A percentile compares a stretch with the other conserved stretches of the same genome.
These are phyloP conservation scores for Fomes fomentarius DNA, from an alignment of 1,284 basidiomycete genomes.

Conservation along the genomic window DNA sequence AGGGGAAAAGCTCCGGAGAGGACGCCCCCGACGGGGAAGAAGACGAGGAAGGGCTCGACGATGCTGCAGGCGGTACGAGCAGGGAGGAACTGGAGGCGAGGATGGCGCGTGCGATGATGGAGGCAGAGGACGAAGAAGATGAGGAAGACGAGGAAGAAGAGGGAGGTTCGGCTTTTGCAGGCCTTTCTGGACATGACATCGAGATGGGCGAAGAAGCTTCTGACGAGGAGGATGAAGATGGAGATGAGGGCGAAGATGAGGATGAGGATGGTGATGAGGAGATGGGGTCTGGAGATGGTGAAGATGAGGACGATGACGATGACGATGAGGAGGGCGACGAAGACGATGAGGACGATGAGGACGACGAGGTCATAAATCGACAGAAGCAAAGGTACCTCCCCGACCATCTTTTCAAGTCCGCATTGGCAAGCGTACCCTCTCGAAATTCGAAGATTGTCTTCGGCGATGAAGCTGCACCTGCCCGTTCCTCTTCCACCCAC, in stretches of 20 bases:
- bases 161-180: conserved; percentile 1
- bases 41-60: conserved; percentile 8
- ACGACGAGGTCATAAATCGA: background rate
- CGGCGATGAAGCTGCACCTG: conserved; percentile 12
- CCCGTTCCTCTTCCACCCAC: conserved; percentile 12
- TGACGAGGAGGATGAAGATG: conserved; percentile 8
- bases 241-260: too few species aligned
- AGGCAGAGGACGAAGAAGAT: conserved; percentile 32
- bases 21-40: conserved; percentile 8
- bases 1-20: conserved; percentile 1
- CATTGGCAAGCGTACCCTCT: conserved; percentile 25
- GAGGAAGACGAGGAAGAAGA: conserved; percentile 7
- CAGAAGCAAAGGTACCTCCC: conserved; percentile 35
- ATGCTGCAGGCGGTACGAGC: conserved; percentile 6
- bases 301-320: conserved; percentile 13
- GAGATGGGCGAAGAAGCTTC: conserved; percentile 35
- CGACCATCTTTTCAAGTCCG: conserved; percentile 39
- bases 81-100: conserved; percentile 29
- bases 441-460: conserved; percentile 15
- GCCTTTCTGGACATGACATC: background rate
- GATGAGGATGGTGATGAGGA: background rate
- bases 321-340: conserved; percentile 1
- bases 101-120: conserved; percentile 39
- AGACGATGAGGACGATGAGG: conserved; percentile 9
- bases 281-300: background rate